Conservation (phyloP, 371 early-diverging fungal species). For the Saksenaea oblongispora region DNA sequence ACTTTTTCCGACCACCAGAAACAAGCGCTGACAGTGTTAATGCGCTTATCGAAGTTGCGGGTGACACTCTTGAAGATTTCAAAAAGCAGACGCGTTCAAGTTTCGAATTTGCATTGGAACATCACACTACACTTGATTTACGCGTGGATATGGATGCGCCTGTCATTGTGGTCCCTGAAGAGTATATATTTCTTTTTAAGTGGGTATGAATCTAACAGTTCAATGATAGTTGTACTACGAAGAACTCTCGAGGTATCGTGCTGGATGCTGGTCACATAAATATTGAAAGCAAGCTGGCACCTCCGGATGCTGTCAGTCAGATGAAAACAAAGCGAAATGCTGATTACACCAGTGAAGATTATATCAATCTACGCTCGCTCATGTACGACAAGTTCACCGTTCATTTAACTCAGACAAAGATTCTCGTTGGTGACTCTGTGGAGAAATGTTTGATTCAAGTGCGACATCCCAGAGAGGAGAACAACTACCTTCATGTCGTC, state of each 20-base stretch:
- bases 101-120: constrained; percentile 84
- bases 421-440: constrained; percentile 79
- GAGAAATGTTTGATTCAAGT: constrained; percentile 75
- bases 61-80: constrained; percentile 87
- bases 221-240: constrained; percentile 63
- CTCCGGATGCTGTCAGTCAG: constrained; percentile 65
- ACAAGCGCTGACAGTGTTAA: constrained; percentile 76
- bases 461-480: constrained; percentile 37
- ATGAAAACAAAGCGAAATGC: constrained; percentile 68
- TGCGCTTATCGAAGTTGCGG: constrained; percentile 80
- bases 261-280: constrained; percentile 73
- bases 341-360: constrained; percentile 64
- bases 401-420: constrained; percentile 81
- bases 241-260: constrained; percentile 71
- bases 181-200: constrained; percentile 35
- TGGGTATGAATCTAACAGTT: background rate
- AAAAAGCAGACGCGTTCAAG: constrained; percentile 89
- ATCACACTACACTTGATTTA: constrained; percentile 88
- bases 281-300: constrained; percentile 74
- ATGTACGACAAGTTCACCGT: constrained; percentile 93
- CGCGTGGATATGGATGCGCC: constrained; percentile 97
- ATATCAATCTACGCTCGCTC: constrained; percentile 70
- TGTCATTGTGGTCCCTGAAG: constrained; percentile 92
- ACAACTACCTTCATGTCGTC: constrained; percentile 74
- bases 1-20: constrained; percentile 87